Conservation (phyloP, 73 alveolate genomes). For the Paramecium sexaurelia region DNA sequence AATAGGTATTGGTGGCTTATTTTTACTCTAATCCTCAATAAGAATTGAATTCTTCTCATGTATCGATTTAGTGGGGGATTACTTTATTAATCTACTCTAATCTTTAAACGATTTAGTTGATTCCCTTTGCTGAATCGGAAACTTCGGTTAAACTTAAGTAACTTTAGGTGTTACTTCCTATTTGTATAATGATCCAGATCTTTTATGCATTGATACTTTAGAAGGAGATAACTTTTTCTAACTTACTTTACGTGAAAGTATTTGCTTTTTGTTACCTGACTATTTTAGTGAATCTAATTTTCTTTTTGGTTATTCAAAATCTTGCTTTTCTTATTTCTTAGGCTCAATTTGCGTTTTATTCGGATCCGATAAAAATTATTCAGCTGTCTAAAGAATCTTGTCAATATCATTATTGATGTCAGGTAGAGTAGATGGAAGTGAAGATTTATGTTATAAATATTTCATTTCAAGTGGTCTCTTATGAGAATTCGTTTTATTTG, state of each 20-base stretch:
- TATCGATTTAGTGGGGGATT: slow-evolving; percentile 42
- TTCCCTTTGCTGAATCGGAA: neutral
- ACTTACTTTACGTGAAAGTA: neutral
- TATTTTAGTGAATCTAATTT: neutral
- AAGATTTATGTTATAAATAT: neutral
- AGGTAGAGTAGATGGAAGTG: neutral
- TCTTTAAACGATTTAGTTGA: slow-evolving; percentile 36
- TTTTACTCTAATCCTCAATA: slow-evolving; percentile 23
- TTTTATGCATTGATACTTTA: neutral
- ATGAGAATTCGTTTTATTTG: slow-evolving; percentile 31
- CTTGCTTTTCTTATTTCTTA: slow-evolving; percentile 7
- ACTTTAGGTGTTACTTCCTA: slow-evolving; percentile 38
- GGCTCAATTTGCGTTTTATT: neutral
- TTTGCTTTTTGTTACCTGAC: neutral
- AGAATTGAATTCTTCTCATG: slow-evolving; percentile 8
- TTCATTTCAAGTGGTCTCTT: slow-evolving; percentile 20
- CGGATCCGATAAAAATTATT: slow-evolving; percentile 27
- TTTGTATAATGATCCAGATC: slow-evolving; percentile 1
- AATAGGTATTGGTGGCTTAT: neutral
- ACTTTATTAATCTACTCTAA: neutral
- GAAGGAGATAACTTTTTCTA: neutral
- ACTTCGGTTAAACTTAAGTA: neutral
- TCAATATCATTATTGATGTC: slow-evolving; percentile 25
- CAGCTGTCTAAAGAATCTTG: slow-evolving; percentile 19
- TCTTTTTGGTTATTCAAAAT: slow-evolving; percentile 43